These are phyloP conservation scores for Pseudoturritis turrita DNA, from an alignment of 345 rosid species.

Conservation along the genomic window DNA sequence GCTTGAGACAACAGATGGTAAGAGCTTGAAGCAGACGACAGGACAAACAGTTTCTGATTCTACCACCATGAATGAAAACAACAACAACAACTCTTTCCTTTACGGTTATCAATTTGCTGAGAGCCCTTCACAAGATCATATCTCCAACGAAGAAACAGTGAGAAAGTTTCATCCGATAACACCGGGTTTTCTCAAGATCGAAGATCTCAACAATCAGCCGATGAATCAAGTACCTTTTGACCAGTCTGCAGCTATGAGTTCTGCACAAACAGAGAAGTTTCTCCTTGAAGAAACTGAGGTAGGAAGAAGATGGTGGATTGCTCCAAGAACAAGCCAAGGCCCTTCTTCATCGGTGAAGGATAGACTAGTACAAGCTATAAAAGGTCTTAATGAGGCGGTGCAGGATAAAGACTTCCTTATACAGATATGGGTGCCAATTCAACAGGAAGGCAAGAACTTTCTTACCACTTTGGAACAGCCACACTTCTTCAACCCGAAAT, in stretches of 20 bases:
- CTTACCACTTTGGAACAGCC: constrained; percentile 85
- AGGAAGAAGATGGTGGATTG: constrained; percentile 65
- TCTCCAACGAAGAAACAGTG: constrained; percentile 28
- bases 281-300: constrained; percentile 39
- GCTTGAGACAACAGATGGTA: constrained; percentile 62
- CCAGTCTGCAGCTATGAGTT: constrained; percentile 24
- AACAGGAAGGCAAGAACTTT: constrained; percentile 54
- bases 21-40: constrained; percentile 35
- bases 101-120: constrained; percentile 30
- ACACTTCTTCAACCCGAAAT: constrained; percentile 46
- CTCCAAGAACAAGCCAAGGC: constrained; percentile 38
- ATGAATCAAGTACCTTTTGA: constrained; percentile 20
- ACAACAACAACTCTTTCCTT: constrained; percentile 33
- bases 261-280: constrained; percentile 31
- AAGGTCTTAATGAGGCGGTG: constrained; percentile 47
- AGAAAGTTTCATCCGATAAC: constrained; percentile 23
- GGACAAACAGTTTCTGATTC: constrained; percentile 30
- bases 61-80: constrained; percentile 36
- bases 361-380: constrained; percentile 54
- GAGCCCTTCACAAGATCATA: constrained; percentile 37
- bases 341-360: constrained; percentile 52
- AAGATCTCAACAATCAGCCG: constrained; percentile 18
- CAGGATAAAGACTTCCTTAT: constrained; percentile 61
- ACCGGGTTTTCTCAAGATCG: constrained; percentile 25
- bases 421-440: constrained; percentile 86